Conservation (phyloP, 2,329 filamentous ascomycete genomes). For the Sporothrix pseudoabietina region DNA sequence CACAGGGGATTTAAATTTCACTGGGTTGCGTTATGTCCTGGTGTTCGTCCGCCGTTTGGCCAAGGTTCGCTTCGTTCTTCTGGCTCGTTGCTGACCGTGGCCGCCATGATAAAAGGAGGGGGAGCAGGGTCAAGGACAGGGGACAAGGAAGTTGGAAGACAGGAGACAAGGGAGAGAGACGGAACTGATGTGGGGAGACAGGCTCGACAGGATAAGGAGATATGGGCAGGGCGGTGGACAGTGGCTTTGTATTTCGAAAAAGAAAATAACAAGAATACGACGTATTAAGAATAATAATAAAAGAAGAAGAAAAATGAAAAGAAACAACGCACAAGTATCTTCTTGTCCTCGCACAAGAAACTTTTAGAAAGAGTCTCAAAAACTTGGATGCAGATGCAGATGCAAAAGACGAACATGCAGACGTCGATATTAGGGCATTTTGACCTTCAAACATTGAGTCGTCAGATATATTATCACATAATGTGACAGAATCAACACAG, state of each 20-base stretch:
- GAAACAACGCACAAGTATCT: slow-evolving; percentile 1
- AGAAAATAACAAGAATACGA: background rate
- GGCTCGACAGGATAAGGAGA: background rate
- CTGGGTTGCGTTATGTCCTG: slow-evolving; percentile 5
- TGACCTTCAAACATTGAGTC: background rate
- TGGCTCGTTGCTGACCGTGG: background rate
- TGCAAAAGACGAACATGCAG: slow-evolving; percentile 7
- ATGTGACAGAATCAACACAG: slow-evolving; percentile 11
- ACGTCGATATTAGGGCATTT: background rate
- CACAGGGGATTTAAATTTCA: background rate
- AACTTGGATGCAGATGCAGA: slow-evolving; percentile 15
- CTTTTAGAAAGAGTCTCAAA: background rate
- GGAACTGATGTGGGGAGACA: background rate
- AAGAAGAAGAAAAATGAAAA: background rate
- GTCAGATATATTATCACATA: no score
- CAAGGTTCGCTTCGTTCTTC: background rate
- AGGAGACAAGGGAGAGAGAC: slow-evolving; percentile 8
- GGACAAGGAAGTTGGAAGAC: background rate
- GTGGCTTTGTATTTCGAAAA: background rate
- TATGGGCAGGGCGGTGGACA: background rate
- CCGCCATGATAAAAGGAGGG: slow-evolving; percentile 1
- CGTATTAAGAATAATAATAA: no score
- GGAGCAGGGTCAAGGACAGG: slow-evolving; percentile 8
- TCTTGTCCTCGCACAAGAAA: background rate
- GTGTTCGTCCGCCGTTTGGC: background rate